A percentile compares a stretch with the other conserved stretches of the same genome.
Conservation (phyloP, 495 filamentous ascomycete species). For the Lasiosphaeria ovina region DNA sequence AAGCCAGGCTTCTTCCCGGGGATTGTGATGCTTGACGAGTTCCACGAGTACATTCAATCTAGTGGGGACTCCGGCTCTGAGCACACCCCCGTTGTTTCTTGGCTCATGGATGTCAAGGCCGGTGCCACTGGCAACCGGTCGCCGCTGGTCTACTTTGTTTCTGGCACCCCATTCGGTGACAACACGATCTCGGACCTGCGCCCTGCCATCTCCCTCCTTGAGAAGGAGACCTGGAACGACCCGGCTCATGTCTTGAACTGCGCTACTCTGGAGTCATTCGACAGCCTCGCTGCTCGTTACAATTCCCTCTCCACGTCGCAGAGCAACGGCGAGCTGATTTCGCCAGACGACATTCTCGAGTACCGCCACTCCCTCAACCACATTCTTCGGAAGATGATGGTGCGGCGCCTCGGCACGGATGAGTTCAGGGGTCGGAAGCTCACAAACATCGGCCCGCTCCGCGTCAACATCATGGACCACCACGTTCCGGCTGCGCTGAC, state of each 20-base stretch:
- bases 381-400: constrained; percentile 23
- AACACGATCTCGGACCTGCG: constrained; percentile 21
- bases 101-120: constrained; percentile 24
- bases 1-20: constrained; percentile 20
- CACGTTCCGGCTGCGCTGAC: constrained; percentile 4
- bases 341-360: constrained; percentile 6
- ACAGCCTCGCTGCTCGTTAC: constrained; percentile 14
- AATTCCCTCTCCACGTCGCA: constrained; percentile 8
- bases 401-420: constrained; percentile 27
- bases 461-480: constrained; percentile 28
- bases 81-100: constrained; percentile 8
- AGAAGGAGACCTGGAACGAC: constrained; percentile 10
- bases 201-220: constrained; percentile 13
- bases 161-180: constrained; percentile 27
- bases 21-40: constrained; percentile 30
- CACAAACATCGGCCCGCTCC: constrained; percentile 23
- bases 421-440: constrained; percentile 20
- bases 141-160: constrained; percentile 27
- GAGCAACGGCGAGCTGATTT: constrained; percentile 5
- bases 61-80: background rate
- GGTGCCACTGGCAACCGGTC: background rate
- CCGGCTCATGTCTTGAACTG: constrained; percentile 8
- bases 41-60: constrained; percentile 25
- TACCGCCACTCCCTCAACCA: constrained; percentile 18
- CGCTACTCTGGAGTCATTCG: constrained; percentile 10